A percentile compares a stretch with the other conserved stretches of the same genome.
phyloP scores from a whole-genome alignment of 1,139 yeast species.

The Geotrichum reessii region DNA sequence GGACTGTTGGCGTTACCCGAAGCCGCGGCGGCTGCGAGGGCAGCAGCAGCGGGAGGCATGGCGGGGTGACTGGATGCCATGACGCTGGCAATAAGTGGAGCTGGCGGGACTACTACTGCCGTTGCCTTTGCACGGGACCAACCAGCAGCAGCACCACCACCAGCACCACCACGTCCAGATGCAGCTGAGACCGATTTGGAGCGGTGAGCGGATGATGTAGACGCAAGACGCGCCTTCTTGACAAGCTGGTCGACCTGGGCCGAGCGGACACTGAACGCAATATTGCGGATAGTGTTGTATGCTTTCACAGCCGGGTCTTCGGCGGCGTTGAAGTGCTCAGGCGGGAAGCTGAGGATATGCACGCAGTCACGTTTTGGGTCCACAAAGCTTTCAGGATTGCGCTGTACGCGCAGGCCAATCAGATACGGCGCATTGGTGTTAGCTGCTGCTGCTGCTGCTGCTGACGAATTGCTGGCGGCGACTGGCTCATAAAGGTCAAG shows the following conservation, averaged over 20 bases:
- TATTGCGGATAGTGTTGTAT: neutral
- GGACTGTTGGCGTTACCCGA: neutral
- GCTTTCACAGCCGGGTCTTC: neutral
- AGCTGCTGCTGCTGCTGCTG: neutral
- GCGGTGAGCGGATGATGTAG: neutral
- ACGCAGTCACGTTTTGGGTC: neutral
- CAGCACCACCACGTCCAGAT: neutral
- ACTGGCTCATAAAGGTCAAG: neutral
- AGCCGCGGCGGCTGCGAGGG: no score
- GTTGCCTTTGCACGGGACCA: neutral
- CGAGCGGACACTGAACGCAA: neutral
- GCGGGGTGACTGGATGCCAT: neutral
- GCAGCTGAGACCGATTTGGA: neutral
- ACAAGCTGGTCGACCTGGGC: neutral
- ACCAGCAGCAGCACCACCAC: no score
- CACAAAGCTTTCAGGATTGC: neutral
- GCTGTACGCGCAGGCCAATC: neutral
- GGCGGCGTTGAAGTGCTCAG: neutral
- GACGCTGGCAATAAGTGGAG: neutral
- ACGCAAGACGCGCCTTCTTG: neutral
- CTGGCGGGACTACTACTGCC: neutral
- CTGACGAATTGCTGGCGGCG: neutral
- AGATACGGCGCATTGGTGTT: neutral
- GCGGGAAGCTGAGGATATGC: neutral
- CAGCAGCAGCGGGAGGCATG: neutral